Base-by-base conservation (phyloP, 768 basidiomycete species). In the Rhodotorula diobovata region DNA sequence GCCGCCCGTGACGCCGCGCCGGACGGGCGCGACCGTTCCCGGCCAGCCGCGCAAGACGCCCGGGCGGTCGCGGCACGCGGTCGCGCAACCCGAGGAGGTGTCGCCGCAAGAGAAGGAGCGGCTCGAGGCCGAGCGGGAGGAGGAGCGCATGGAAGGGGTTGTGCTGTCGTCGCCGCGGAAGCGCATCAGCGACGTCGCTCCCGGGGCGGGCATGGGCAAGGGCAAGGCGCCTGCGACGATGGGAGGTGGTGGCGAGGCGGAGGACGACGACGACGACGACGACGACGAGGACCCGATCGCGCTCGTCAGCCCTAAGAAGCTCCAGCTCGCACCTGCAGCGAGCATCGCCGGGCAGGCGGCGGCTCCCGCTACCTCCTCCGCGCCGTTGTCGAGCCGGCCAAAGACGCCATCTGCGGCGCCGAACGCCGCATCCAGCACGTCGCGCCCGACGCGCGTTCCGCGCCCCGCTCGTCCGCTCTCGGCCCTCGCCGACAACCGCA, bases 41-140 rank as follows among this genome's bases (percentile, higher is more conserved):
- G 77, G 77, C 0, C 77, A 78, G 60, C 79, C 79, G 35, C 63
- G 79, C 30, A 96, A 95, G 83, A 93, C 92, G 1, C 93, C 93
- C 0, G 84, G 86, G 64, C 84, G 87, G 57, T 91, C 51, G 41
- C 34, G 67, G 46, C 74, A 75, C 32, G 68, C 64, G 0, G 64
- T 72, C 35, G 61, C 67, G 2, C 56, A 61, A 30, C 74, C 74
- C 2, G 74, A 75, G 48, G 37, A 41, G 54, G 50, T 41, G 15
- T 35, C 56, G 15, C 55, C 61, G 23, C 28, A 4, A 2, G 54
- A n/a, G 48, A 41, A n/a, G 59, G 43, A 23, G 45, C 15, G 14
- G 39, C 34, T 12, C 9, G 62, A 39, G 50, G 41, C 39, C 14
- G 65, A 48, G 32, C 30, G 25, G 32, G 62, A 57, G 30, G 72